Base-by-base conservation (phyloP, 305 asterid genomes). In the Salvia sclarea region DNA sequence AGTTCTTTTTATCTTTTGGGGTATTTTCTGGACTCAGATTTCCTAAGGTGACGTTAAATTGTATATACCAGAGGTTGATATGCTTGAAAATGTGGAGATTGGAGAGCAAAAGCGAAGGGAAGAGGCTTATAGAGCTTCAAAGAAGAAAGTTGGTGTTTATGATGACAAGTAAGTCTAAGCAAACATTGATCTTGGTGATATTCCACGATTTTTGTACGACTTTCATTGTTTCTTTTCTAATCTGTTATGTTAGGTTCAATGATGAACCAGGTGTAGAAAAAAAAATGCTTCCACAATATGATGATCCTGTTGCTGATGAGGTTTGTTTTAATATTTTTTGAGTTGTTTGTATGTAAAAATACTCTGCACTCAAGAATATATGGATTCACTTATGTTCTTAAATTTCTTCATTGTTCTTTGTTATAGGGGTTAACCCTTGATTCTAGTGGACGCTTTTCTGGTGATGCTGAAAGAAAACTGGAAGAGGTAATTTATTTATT, bases 81-180 rank as follows among this genome's bases (percentile, higher is more conserved):
- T 82, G 85, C 97, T 94, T 71, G 98, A 94, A 77, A 91, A 94
- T 82, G 88, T 91, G 81, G 98, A 94, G 84, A 86, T 94, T 71
- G 96, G 98, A 74, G 95, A 94, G 82, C 97, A 94, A 61, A 91
- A 83, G 83, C 80, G 79, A 72, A 83, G 98, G 84, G 76, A 94
- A 17, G 96, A 91, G 1, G 97, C 98, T 64, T 91, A 87, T 68
- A 82, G 64, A 79, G 96, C 97, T 83, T 88, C 90, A 43, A 91
- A 91, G 81, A 94, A 87, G 84, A 94, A 79, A 79, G 78, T 75
- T 31, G 92, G 96, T 80, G 80, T 82, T 75, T 94, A 85, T 71
- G 88, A 73, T 69, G 96, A 90, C 79, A 90, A 89, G 96, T 93
- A 84, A 77, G 92, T 45, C 25, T 66, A 50, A 62, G 52, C n/a